Conservation (phyloP, 2,329 filamentous ascomycete species). For the Fusarium dimerum region DNA sequence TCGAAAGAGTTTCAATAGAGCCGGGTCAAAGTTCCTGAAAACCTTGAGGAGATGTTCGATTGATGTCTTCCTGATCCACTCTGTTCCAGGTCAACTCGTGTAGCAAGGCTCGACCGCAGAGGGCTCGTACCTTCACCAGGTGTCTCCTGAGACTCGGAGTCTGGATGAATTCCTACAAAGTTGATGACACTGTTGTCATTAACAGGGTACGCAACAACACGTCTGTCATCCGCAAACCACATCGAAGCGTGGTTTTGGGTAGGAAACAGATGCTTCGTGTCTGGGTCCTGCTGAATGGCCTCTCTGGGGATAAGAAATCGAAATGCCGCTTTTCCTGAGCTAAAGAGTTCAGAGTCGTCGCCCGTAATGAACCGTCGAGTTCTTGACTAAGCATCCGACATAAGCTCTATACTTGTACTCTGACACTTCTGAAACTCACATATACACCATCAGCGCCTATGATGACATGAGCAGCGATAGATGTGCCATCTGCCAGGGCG, state of each 20-base stretch:
- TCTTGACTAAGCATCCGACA: constrained; percentile 12
- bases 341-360: constrained; percentile 33
- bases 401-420: background rate
- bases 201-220: constrained; percentile 51
- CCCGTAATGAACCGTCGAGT: constrained; percentile 27
- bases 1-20: constrained; percentile 40
- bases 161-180: constrained; percentile 54
- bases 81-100: background rate
- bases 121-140: constrained; percentile 7
- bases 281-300: constrained; percentile 34
- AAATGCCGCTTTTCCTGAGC: constrained; percentile 56
- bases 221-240: constrained; percentile 43
- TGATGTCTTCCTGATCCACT: constrained; percentile 39
- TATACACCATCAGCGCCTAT: constrained; percentile 58
- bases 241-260: constrained; percentile 28
- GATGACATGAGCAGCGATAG: constrained; percentile 48
- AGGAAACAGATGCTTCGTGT: constrained; percentile 16
- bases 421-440: constrained; percentile 26
- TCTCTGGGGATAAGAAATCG: constrained; percentile 51
- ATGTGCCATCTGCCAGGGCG: constrained; percentile 45
- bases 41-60: constrained; percentile 39
- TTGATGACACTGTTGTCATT: constrained; percentile 46
- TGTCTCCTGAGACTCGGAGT: constrained; percentile 10
- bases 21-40: constrained; percentile 43
- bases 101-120: too few species aligned